phyloP scores from a whole-genome alignment of 305 asterid species.

The Fraxinus paxiana region DNA sequence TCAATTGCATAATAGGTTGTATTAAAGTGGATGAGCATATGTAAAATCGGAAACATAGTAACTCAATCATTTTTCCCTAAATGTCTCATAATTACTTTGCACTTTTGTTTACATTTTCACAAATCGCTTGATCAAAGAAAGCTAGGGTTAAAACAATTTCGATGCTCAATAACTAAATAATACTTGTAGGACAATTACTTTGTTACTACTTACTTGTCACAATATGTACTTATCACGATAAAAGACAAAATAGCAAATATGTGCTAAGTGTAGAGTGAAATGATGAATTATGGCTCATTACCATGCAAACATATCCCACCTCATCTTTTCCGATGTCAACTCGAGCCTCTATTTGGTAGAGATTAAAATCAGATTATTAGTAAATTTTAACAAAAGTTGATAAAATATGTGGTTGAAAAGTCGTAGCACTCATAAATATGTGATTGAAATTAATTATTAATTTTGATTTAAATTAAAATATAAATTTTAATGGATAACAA shows the following conservation, averaged over 20 bases:
- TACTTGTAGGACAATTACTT: neutral
- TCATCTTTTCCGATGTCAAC: neutral
- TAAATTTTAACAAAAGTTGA: no score
- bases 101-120: neutral
- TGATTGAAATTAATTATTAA: no score
- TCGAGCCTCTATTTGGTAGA: neutral
- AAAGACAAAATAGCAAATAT: neutral
- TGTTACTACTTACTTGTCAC: neutral
- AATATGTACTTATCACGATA: neutral
- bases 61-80: neutral
- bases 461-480: no score
- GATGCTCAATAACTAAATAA: neutral
- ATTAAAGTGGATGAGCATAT: neutral
- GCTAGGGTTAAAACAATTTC: neutral
- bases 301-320: neutral
- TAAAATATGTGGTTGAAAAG: no score
- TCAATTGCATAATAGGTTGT: neutral
- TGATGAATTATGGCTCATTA: neutral
- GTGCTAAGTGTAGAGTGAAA: neutral
- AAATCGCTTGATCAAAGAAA: neutral
- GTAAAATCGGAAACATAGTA: neutral
- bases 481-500: neutral
- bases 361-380: no score
- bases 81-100: neutral
- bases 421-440: no score